Base-by-base conservation (phyloP, 257 asterid species). In the Solanum lycopersicoides region DNA sequence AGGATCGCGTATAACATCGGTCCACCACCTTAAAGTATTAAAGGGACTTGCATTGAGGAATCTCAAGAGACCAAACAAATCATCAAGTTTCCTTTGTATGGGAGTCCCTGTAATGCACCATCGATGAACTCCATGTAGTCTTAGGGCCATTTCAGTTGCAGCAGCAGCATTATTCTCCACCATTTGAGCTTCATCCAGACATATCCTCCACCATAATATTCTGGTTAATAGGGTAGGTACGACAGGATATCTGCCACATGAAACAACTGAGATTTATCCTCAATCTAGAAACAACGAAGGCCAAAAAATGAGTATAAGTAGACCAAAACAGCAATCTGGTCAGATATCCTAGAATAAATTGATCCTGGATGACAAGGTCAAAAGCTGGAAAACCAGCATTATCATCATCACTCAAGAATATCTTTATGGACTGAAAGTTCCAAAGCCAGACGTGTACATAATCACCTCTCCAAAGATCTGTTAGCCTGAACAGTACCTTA, bases 71-170 rank as follows among this genome's bases (percentile, higher is more conserved):
- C 98, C 99, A 87, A 92, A 95, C 74, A 97, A 92, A 91, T 97
- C 99, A 72, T 95, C 99, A 88, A 97, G 98, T 89, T 93, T 95
- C 85, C 93, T 93, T 88, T 97, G 99, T 90, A 97, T 97, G 85
- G 99, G 99, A 87, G 98, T 95, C 91, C 99, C 99, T 13, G 99
- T 95, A 80, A 97, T 93, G 89, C 99, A 97, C 99, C 99, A 97
- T n/a, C 93, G 98, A 88, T 97, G 93, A 90, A 89, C 93, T 86
- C 96, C 96, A 89, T 94, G 98, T 71, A 97, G 92, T 84, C 99
- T 95, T 88, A 97, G 66, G 20, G 99, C 98, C 95, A 97, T 92
- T 89, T 94, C 99, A 86, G 97, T 92, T 71, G 99, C 96, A 47
- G 98, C 94, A 63, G 98, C 96, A 90, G 98, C 97, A 94, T 92